Percentiles rank a stretch among this genome's conserved stretches.
phyloP scores from a whole-genome alignment of 768 basidiomycete species.

The Boletus speciosus region DNA sequence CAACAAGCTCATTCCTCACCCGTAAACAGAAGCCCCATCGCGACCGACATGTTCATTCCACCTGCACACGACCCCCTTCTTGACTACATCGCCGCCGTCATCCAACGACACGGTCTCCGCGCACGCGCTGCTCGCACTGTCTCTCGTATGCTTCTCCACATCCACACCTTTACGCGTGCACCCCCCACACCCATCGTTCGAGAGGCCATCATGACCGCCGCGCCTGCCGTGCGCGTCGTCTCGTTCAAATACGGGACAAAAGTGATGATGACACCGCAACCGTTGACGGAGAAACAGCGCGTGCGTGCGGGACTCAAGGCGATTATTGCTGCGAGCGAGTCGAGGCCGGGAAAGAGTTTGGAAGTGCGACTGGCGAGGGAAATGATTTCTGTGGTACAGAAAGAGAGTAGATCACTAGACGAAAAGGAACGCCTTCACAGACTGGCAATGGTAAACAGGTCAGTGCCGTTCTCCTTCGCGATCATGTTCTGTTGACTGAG shows the following conservation, averaged over 20 bases:
- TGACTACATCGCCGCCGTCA: conserved; percentile 55
- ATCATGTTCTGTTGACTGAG: neutral
- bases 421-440: conserved; percentile 63
- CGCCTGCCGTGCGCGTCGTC: conserved; percentile 66
- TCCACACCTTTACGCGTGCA: conserved; percentile 71
- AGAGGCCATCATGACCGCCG: conserved; percentile 60
- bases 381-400: conserved; percentile 66
- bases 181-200: conserved; percentile 80
- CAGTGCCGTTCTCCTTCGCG: conserved; percentile 23
- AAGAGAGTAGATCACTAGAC: conserved; percentile 54
- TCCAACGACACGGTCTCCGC: conserved; percentile 65
- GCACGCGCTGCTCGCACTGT: conserved; percentile 55
- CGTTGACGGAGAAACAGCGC: conserved; percentile 79
- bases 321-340: conserved; percentile 63
- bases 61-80: conserved; percentile 76
- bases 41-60: conserved; percentile 50
- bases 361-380: conserved; percentile 78
- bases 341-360: conserved; percentile 50
- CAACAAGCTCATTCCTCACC: neutral
- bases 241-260: conserved; percentile 64
- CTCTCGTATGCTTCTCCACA: conserved; percentile 61
- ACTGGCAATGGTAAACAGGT: conserved; percentile 77
- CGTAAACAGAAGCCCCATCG: neutral
- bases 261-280: conserved; percentile 59
- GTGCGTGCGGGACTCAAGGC: conserved; percentile 65